Base-by-base conservation (phyloP, 176 grass and related monocot species). In the Olyra latifolia region DNA sequence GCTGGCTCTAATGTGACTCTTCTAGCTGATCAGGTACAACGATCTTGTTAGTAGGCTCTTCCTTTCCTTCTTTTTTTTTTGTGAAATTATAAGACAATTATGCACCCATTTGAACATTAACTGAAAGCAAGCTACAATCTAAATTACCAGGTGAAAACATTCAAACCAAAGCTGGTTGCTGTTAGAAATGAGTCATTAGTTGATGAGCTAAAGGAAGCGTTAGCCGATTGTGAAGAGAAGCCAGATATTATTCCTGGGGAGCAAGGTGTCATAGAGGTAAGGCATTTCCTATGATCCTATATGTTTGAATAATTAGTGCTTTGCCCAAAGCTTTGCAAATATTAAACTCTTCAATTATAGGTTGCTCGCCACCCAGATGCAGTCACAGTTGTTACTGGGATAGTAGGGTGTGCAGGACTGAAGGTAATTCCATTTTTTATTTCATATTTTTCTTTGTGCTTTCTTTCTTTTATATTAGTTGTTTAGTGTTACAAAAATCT, bases 201-300 rank as follows among this genome's bases (percentile, higher is more conserved):
- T 61, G 83, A 82, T 86, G 92, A 99, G 77, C 71, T 99, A 47
- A 95, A 91, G 87, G 92, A 93, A 88, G 96, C 96, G 45, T 78
- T 99, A 85, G 96, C 92, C 91, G 96, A 88, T 82, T 93, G 81
- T 79, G 92, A 99, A 15, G 52, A 91, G 29, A 99, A 91, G 81
- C 92, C 92, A 83, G 92, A 99, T 80, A 99, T 99, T 77, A 99
- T 99, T 85, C 92, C 96, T 62, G 96, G 96, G 69, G 96, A 99
- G 67, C 65, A 99, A 91, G 96, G 96, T 72, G 76, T 95, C 52
- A 73, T 95, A 71, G 96, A 99, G 88, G 96, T 93, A 57, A 57
- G 58, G 10, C 72, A 44, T 76, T 87, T 73, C 67, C 62, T 74
- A 3, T 67, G 8, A 66, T 76, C 24, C 65, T 66, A 15, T 67